Percentiles rank a stretch among this genome's conserved stretches.
phyloP scores from a whole-genome alignment of 2,329 filamentous ascomycete species.

The Fusarium sp. region DNA sequence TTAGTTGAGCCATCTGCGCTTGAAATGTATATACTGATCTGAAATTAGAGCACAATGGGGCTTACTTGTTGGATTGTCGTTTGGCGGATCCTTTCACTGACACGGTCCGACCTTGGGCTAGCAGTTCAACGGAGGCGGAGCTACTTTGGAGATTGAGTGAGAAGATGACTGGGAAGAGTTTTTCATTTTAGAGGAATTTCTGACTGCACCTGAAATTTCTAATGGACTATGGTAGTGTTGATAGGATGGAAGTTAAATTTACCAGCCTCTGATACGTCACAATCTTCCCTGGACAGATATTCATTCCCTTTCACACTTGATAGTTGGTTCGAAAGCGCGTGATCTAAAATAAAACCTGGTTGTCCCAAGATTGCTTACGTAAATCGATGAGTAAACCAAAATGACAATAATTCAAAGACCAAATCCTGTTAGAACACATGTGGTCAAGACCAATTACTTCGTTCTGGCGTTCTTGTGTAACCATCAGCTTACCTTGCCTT shows the following conservation, averaged over 20 bases:
- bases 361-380: background rate
- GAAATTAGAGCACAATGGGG: constrained; percentile 19
- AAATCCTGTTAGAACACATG: background rate
- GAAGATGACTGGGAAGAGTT: constrained; percentile 24
- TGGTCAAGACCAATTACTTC: background rate
- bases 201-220: fast-evolving
- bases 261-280: fast-evolving
- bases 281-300: fast-evolving
- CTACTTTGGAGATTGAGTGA: constrained; percentile 30
- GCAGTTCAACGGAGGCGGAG: constrained; percentile 19
- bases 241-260: background rate
- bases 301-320: too few species aligned
- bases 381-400: background rate
- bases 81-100: constrained; percentile 18
- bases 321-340: too few species aligned
- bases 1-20: background rate
- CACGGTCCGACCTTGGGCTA: constrained; percentile 27
- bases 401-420: too few species aligned
- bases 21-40: fast-evolving
- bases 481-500: background rate
- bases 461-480: background rate
- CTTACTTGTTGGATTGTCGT: constrained; percentile 14
- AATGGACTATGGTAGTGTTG: background rate
- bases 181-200: background rate
- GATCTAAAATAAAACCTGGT: fast-evolving